These are phyloP conservation scores for Alternaria postmessia DNA, from an alignment of 2,329 filamentous ascomycete genomes.

Conservation along the genomic window DNA sequence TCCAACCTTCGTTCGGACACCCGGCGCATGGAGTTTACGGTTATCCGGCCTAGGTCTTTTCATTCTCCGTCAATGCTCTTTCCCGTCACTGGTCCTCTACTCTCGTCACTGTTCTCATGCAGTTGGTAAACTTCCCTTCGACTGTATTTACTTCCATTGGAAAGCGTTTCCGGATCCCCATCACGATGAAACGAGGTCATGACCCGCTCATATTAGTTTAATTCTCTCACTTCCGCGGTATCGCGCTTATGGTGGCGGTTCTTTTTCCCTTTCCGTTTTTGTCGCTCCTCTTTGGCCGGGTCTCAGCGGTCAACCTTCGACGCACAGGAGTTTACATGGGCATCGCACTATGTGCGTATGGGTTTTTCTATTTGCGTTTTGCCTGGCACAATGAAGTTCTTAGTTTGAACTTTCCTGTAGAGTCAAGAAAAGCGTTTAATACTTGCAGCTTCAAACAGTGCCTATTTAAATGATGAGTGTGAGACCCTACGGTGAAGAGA, in stretches of 20 bases:
- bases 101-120: constrained; percentile 5
- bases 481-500: not conserved
- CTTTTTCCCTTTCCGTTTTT: constrained; percentile 22
- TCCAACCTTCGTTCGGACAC: constrained; percentile 33
- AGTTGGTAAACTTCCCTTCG: constrained; percentile 25
- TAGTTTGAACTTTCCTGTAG: constrained; percentile 19
- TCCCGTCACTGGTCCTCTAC: not conserved
- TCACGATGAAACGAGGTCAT: constrained; percentile 51
- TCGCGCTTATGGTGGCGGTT: constrained; percentile 14
- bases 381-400: constrained; percentile 11
- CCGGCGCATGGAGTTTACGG: constrained; percentile 35
- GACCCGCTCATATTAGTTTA: constrained; percentile 38
- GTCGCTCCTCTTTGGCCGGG: constrained; percentile 14
- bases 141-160: constrained; percentile 46
- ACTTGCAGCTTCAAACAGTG: constrained; percentile 24
- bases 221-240: constrained; percentile 26
- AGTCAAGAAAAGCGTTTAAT: constrained; percentile 36
- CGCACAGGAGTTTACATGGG: constrained; percentile 30
- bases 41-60: constrained; percentile 30
- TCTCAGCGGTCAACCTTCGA: constrained; percentile 17
- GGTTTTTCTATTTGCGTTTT: constrained; percentile 14
- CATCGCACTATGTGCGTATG: constrained; percentile 28
- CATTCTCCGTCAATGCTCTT: constrained; percentile 3
- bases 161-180: constrained; percentile 34
- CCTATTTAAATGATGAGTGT: not conserved